Conservation (phyloP, 129 eudicot genomes). For the Deinandra increscens region DNA sequence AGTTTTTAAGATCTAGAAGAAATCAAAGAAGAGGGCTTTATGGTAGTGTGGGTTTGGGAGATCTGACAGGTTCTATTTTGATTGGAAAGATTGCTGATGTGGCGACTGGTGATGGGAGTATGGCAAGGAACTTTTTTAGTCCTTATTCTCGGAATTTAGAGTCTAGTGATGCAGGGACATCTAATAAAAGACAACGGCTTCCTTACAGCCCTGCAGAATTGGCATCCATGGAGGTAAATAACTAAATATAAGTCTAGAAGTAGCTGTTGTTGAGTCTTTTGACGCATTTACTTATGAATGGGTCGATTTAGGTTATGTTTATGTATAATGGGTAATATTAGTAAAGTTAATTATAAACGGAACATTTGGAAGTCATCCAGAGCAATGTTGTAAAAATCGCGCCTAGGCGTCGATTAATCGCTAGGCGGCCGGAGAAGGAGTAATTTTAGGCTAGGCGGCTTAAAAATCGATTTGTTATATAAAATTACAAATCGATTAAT, state of each 20-base stretch:
- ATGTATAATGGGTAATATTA: neutral
- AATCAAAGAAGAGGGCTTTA: slow-evolving; percentile 93
- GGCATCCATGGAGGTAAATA: slow-evolving; percentile 91
- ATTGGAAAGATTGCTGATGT: slow-evolving; percentile 70
- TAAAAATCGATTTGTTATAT: no score
- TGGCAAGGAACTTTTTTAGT: slow-evolving; percentile 66
- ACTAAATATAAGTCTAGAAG: neutral
- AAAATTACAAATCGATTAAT: no score
- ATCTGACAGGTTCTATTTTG: slow-evolving; percentile 84
- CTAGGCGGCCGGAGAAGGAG: no score
- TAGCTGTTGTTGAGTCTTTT: neutral
- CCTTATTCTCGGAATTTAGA: slow-evolving; percentile 54
- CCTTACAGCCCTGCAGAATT: slow-evolving; percentile 87
- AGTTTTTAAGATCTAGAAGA: slow-evolving; percentile 71
- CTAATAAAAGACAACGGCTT: slow-evolving; percentile 81
- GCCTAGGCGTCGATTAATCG: no score
- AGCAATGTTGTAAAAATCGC: no score
- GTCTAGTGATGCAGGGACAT: slow-evolving; percentile 50
- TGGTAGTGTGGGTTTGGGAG: slow-evolving; percentile 93
- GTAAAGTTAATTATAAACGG: neutral
- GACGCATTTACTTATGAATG: neutral
- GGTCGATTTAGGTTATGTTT: neutral
- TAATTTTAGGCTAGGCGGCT: no score
- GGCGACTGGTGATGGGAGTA: slow-evolving; percentile 58
- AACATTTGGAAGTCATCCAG: neutral